phyloP scores from a whole-genome alignment of 1,284 basidiomycete genomes.

The Ustilago cynodontis region DNA sequence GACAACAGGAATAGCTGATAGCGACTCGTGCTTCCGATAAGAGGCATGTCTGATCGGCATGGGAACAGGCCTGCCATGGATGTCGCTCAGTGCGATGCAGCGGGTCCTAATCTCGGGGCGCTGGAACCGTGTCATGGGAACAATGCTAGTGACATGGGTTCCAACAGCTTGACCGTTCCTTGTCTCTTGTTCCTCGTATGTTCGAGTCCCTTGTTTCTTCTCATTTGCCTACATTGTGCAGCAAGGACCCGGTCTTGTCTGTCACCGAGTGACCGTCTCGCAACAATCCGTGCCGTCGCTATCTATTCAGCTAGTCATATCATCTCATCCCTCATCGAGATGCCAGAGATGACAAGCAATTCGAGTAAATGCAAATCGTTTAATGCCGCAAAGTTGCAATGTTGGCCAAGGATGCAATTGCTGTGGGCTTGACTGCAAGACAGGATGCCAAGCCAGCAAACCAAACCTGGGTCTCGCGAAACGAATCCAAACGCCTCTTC shows the following conservation, averaged over 20 bases:
- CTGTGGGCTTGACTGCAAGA: neutral
- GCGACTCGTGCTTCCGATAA: neutral
- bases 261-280: neutral
- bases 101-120: neutral
- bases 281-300: neutral
- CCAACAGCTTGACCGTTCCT: neutral
- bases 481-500: too few relatives aligned
- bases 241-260: neutral
- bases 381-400: neutral
- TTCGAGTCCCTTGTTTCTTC: neutral
- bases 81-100: neutral
- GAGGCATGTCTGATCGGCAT: neutral
- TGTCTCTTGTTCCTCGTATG: neutral
- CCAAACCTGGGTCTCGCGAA: neutral
- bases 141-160: neutral
- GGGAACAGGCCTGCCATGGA: neutral
- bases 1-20: neutral
- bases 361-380: neutral
- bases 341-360: neutral
- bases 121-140: neutral
- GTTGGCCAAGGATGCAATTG: neutral
- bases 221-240: constrained; percentile 3
- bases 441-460: neutral
- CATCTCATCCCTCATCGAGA: neutral
- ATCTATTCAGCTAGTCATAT: neutral